Base-by-base conservation (phyloP, 352 stramenopile species). In the Saprolegnia diclina region DNA sequence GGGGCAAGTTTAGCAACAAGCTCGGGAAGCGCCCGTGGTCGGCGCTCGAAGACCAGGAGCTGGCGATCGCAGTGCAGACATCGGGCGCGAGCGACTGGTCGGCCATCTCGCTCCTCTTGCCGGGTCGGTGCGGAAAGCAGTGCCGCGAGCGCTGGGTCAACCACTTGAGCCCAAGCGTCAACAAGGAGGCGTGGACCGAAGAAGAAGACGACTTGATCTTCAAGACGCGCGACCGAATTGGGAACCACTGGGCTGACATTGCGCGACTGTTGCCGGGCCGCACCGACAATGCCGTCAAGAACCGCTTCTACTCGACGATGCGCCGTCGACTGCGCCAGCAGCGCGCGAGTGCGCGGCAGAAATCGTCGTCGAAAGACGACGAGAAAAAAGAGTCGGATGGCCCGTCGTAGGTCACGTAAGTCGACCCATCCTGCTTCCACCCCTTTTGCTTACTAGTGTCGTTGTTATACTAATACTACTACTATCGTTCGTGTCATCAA, bases 191-290 rank as follows among this genome's bases (percentile, higher is more conserved):
- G 5, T 98, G 94, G 93, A 97, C 81, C 0, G 75, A 88, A 55
- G 80, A 97, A 54, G 95, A 98, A 72, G 94, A 98, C 79, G 79
- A 89, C 56, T 74, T 92, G 53, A 91, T 95, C 61, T 91, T 93
- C 63, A 76, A 77, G 50, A 89, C 82, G 19, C 78, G 81, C 1
- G 82, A 91, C 42, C 74, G 77, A 16, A 89, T 95, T 50, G 97
- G 97, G 6, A 99, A 99, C 75, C 87, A 96, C 67, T 99, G 97
- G 97, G 91, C 92, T 3, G 92, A 98, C 69, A 99, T 99, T 68
- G 92, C 95, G 18, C 97, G 97, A 19, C 73, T 96, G 18, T 79
- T 99, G 37, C 92, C 95, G 24, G 96, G 96, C 1, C 79, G 96
- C 38, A 97, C 94, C 14, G 94, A 98, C 73, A 99, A 99, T 67